Evolutionary conservation across 352 stramenopile genomes (phyloP), one percentile per base, ranked within the genome.

Genomic region (Phytopythium boreale): DNA sequence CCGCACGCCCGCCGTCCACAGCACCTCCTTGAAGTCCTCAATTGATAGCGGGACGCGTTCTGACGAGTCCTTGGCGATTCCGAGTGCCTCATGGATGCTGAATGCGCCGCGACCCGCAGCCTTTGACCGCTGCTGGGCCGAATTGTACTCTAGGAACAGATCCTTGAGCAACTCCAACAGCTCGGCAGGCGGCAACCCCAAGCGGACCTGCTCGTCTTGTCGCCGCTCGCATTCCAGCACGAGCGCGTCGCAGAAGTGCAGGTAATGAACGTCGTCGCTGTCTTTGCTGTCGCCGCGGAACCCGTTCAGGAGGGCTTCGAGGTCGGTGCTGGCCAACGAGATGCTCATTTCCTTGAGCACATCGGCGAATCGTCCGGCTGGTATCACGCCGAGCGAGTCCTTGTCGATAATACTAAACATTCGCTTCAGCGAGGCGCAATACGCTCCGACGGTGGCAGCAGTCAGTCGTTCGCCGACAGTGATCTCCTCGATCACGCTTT

Each of bases 331-430:
- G 2, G 71, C 46, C 0, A 91, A 34, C 0, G 52, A 62, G 52
- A 92, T 74, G 36, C 80, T 79, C 77, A 92, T 87, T 22, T 90
- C 82, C 11, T 75, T 69, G 19, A 94, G 66, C 2, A 80, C 87
- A 56, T 89, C 72, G 15, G 77, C 59, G 62, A 94, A 92, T 36
- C 76, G 67, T 19, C 53, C 70, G 22, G 52, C 57, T 24, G 82
- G 56, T 2, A 94, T 61, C 26, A 77, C 70, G 6, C 85, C 83
- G 1, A 71, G 82, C 1, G 74, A 83, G 11, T 90, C 80, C 52
- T 91, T 90, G 70, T 94, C 85, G 17, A 92, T 80, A 47, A 92
- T 94, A 20, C 68, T 75, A 65, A 92, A 92, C 83, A 90, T 94
- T 41, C 85, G 75, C 49, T 90, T 90, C 22, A 94, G 63, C 15